Conservation (phyloP, 2,329 filamentous ascomycete genomes). For the Colletotrichum sp. region DNA sequence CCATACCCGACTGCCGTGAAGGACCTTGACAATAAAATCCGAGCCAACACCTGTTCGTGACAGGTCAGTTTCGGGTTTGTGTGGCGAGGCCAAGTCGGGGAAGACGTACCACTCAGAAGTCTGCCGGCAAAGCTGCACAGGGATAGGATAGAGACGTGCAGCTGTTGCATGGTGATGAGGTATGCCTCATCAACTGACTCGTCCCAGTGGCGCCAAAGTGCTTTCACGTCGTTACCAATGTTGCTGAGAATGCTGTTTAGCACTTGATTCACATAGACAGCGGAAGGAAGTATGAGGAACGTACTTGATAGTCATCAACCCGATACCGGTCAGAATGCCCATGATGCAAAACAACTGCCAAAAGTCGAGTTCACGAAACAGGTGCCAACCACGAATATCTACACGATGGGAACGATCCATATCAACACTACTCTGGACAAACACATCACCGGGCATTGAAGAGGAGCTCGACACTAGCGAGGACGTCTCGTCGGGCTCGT, state of each 20-base stretch:
- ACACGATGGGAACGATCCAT: conserved; percentile 76
- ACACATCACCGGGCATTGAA: conserved; percentile 53
- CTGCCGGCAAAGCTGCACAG: conserved; percentile 85
- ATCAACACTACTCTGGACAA: conserved; percentile 68
- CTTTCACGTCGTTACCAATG: conserved; percentile 88
- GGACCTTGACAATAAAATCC: conserved; percentile 83
- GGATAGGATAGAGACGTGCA: conserved; percentile 95
- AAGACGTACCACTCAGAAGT: conserved; percentile 69
- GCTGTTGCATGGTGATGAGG: conserved; percentile 80
- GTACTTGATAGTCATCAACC: conserved; percentile 99
- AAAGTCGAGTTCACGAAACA: conserved; percentile 78
- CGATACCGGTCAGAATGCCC: conserved; percentile 89
- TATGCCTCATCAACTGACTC: conserved; percentile 73
- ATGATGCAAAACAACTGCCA: conserved; percentile 91
- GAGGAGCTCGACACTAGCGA: conserved; percentile 76
- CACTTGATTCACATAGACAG: not conserved
- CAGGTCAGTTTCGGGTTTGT: not conserved
- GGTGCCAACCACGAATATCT: conserved; percentile 87
- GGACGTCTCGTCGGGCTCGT: conserved; percentile 73
- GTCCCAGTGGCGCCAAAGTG: conserved; percentile 88
- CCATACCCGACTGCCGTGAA: conserved; percentile 87
- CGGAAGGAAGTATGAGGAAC: conserved; percentile 33
- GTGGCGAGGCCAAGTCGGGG: not conserved
- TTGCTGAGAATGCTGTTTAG: conserved; percentile 66
- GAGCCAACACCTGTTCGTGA: conserved; percentile 75